Conservation (phyloP, 805 yeast species). For the Candida taoyuanica region DNA sequence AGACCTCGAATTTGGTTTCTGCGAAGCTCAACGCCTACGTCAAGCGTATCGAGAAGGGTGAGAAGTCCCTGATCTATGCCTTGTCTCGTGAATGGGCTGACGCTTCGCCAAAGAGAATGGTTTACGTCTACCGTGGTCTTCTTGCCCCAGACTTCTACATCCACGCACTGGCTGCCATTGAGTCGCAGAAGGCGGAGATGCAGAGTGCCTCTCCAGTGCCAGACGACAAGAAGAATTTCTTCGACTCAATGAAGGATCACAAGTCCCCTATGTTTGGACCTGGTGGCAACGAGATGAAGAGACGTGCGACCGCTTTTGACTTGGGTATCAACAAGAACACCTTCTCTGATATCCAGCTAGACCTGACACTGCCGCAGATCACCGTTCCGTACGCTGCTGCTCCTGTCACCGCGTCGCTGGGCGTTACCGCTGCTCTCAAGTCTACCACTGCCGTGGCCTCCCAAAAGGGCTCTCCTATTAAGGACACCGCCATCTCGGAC, state of each 20-base stretch:
- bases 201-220: conserved; percentile 15
- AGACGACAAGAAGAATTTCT: conserved; percentile 19
- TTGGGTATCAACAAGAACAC: conserved; percentile 39
- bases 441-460: conserved; percentile 2
- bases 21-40: conserved; percentile 85
- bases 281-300: conserved; percentile 28
- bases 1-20: conserved; percentile 73
- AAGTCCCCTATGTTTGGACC: conserved; percentile 3
- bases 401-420: conserved; percentile 69
- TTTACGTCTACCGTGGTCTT: conserved; percentile 77
- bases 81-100: conserved; percentile 88
- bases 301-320: conserved; percentile 52
- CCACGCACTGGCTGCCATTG: conserved; percentile 64
- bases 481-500: conserved; percentile 32
- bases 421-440: conserved; percentile 23
- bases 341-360: conserved; percentile 33
- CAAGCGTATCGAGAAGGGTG: conserved; percentile 81
- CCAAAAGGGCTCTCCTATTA: conserved; percentile 1
- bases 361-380: conserved; percentile 39
- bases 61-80: conserved; percentile 64
- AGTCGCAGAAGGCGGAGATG: conserved; percentile 37
- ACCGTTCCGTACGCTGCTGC: conserved; percentile 68
- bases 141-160: conserved; percentile 70
- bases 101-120: conserved; percentile 86
- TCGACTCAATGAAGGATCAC: conserved; percentile 22